phyloP scores from a whole-genome alignment of 2,329 filamentous ascomycete species.

The Monosporascus ibericus region DNA sequence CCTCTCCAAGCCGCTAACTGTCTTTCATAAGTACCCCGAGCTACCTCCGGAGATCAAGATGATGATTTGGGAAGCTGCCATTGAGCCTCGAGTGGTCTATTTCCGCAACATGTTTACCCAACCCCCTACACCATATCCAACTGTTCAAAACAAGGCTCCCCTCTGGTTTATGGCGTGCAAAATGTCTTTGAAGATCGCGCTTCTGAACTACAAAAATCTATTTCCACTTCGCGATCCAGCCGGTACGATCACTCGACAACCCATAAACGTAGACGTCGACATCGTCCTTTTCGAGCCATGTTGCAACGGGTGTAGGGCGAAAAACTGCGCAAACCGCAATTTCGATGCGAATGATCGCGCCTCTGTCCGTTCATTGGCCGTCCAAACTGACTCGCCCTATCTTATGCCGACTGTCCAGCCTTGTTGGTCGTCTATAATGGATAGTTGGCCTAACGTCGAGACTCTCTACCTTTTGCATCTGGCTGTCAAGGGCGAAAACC shows the following conservation, averaged over 20 bases:
- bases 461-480: slow-evolving; percentile 23
- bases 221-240: slow-evolving; percentile 10
- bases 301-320: slow-evolving; percentile 21
- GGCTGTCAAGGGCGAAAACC: slow-evolving; percentile 18
- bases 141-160: slow-evolving; percentile 18
- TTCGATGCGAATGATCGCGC: slow-evolving; percentile 20
- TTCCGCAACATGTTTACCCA: slow-evolving; percentile 19
- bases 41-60: slow-evolving; percentile 22
- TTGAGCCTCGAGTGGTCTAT: slow-evolving; percentile 21
- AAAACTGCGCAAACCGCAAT: slow-evolving; percentile 21
- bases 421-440: slow-evolving; percentile 21
- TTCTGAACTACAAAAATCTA: slow-evolving; percentile 14
- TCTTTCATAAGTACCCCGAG: slow-evolving; percentile 19
- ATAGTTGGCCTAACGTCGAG: slow-evolving; percentile 23
- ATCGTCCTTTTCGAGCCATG: slow-evolving; percentile 26
- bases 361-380: slow-evolving; percentile 17
- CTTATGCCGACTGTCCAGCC: slow-evolving; percentile 11
- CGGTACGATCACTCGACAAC: slow-evolving; percentile 9
- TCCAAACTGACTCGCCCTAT: slow-evolving; percentile 22
- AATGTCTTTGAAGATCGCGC: slow-evolving; percentile 15
- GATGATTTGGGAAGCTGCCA: slow-evolving; percentile 24
- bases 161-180: slow-evolving; percentile 20
- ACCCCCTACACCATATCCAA: slow-evolving; percentile 2
- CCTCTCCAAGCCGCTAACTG: slow-evolving; percentile 20
- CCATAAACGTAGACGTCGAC: slow-evolving; percentile 17